These are phyloP conservation scores for Neonectria sp. DNA, from an alignment of 2,329 filamentous ascomycete species.

Conservation along the genomic window DNA sequence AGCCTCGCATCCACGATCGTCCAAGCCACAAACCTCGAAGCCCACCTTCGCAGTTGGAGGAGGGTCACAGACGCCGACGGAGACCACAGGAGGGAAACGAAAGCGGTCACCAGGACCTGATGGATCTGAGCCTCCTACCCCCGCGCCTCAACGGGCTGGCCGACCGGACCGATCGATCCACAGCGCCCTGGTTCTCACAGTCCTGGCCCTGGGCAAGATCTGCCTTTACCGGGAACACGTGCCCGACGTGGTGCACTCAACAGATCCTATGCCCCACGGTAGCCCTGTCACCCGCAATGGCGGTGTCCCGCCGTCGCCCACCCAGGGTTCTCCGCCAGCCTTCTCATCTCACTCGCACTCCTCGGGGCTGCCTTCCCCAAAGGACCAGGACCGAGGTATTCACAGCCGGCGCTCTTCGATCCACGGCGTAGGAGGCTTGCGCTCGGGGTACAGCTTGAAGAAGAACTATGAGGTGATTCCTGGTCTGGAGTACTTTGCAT, in stretches of 20 bases:
- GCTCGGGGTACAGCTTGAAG: conserved; percentile 52
- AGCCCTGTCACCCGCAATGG: conserved; percentile 63
- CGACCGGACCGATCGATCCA: conserved; percentile 77
- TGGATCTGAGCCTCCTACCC: conserved; percentile 50
- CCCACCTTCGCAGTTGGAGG: conserved; percentile 52
- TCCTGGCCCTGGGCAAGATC: conserved; percentile 90
- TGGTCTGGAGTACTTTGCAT: conserved; percentile 90
- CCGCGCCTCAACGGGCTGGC: conserved; percentile 57
- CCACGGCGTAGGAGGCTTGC: conserved; percentile 55
- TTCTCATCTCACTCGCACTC: conserved; percentile 63
- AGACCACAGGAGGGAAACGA: conserved; percentile 62
- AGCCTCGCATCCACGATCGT: conserved; percentile 44
- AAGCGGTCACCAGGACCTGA: conserved; percentile 68
- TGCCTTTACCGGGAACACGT: conserved; percentile 71
- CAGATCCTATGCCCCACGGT: conserved; percentile 52
- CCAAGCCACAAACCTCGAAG: conserved; percentile 50
- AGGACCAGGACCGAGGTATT: conserved; percentile 62
- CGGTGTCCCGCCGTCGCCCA: conserved; percentile 64
- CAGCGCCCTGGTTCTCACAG: conserved; percentile 85
- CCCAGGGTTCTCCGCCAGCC: conserved; percentile 68
- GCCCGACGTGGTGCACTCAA: conserved; percentile 68
- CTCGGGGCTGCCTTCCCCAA: conserved; percentile 67
- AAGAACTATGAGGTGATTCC: conserved; percentile 88
- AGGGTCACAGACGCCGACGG: conserved; percentile 44
- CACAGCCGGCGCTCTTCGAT: conserved; percentile 68